These are phyloP conservation scores for Stentor coeruleus DNA, from an alignment of 73 alveolate genomes.

Conservation along the genomic window DNA sequence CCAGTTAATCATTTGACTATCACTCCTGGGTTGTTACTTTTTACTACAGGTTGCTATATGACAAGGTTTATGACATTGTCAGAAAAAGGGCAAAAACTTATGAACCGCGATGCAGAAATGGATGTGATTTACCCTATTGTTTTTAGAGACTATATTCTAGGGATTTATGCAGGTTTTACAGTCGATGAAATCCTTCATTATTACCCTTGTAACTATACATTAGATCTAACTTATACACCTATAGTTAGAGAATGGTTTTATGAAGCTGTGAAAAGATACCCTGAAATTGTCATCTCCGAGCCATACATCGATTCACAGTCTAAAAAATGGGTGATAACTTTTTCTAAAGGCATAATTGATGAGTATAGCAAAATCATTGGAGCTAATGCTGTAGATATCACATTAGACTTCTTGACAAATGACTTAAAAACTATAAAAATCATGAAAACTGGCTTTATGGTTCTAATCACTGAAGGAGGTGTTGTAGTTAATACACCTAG, in stretches of 20 bases:
- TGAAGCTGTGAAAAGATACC: not conserved
- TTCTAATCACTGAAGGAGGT: not conserved
- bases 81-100: too few species aligned
- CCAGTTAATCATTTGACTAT: too few species aligned
- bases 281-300: not conserved
- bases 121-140: not conserved
- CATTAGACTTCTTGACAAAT: not conserved
- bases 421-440: not conserved
- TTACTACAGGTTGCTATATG: too few species aligned
- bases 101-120: too few species aligned
- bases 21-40: too few species aligned
- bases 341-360: not conserved
- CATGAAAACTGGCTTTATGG: not conserved
- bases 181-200: not conserved
- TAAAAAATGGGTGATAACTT: not conserved
- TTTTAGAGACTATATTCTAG: not conserved
- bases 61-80: too few species aligned
- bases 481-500: not conserved
- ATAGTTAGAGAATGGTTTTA: not conserved
- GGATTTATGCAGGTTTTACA: not conserved
- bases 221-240: not conserved
- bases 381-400: not conserved
- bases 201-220: not conserved
- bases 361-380: not conserved
- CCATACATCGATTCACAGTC: not conserved